These are phyloP conservation scores for Backusella westeae DNA, from an alignment of 192 early-diverging fungal species.

Conservation along the genomic window DNA sequence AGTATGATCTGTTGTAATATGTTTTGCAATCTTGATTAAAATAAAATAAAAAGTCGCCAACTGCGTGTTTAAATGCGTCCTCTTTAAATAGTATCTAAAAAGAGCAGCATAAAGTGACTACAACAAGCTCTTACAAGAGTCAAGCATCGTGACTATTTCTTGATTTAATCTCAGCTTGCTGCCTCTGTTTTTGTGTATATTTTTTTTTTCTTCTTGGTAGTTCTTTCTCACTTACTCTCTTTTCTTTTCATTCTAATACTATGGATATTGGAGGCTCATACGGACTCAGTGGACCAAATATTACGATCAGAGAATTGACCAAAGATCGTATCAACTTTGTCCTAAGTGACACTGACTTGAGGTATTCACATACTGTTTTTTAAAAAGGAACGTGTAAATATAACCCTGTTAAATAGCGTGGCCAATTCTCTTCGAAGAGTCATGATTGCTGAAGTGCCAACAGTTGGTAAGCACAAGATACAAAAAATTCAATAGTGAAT, in stretches of 20 bases:
- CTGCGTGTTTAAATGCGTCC: too few species aligned
- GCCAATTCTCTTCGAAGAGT: conserved; percentile 90
- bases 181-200: neutral
- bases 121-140: too few species aligned
- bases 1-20: too few species aligned
- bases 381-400: neutral
- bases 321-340: conserved; percentile 73
- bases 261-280: conserved; percentile 24
- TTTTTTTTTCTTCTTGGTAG: neutral
- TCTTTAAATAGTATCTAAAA: too few species aligned
- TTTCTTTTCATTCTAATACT: neutral
- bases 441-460: conserved; percentile 99
- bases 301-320: conserved; percentile 56
- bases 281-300: conserved; percentile 48
- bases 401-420: conserved; percentile 47
- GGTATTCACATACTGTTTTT: conserved; percentile 27
- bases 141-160: neutral
- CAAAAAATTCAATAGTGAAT: neutral
- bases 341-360: conserved; percentile 84
- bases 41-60: too few species aligned
- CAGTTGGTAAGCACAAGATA: conserved; percentile 57
- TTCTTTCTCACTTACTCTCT: neutral
- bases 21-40: too few species aligned
- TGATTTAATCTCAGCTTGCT: neutral
- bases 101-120: too few species aligned